Evolutionary conservation across 2,329 filamentous ascomycete genomes (phyloP).

Genomic region (Claviceps pusilla): DNA sequence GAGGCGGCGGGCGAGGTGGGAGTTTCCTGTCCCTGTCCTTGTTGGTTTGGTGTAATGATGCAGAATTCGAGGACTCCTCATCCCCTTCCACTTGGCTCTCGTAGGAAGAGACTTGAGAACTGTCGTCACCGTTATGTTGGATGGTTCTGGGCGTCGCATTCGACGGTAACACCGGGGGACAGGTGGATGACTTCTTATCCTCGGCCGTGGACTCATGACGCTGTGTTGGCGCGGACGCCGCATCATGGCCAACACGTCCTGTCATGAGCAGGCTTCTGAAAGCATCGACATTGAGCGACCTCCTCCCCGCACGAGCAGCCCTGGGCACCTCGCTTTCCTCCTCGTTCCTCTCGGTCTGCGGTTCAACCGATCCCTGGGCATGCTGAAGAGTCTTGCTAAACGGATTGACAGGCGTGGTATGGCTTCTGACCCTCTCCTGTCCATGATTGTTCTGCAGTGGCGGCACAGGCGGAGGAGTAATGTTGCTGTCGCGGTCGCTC

Average conservation of each 20-base stretch:
- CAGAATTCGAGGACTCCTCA: neutral
- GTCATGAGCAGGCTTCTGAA: slow-evolving; percentile 66
- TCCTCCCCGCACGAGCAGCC: slow-evolving; percentile 20
- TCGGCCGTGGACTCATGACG: neutral
- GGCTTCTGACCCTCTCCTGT: neutral
- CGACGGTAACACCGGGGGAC: neutral
- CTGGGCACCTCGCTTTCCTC: slow-evolving; percentile 17
- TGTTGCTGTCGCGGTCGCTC: slow-evolving; percentile 14
- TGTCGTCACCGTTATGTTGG: neutral
- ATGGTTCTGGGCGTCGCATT: neutral
- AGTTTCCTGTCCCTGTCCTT: slow-evolving; percentile 39
- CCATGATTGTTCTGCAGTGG: neutral
- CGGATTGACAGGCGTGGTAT: slow-evolving; percentile 21
- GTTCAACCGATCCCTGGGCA: slow-evolving; percentile 24
- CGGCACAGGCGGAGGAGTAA: slow-evolving; percentile 3
- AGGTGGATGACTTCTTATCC: neutral
- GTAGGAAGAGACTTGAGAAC: neutral
- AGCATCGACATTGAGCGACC: slow-evolving; percentile 57
- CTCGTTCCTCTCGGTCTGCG: slow-evolving; percentile 16
- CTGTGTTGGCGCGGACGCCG: too few species aligned
- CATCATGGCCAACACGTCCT: slow-evolving; percentile 36
- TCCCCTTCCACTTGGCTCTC: slow-evolving; percentile 1
- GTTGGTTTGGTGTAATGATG: neutral
- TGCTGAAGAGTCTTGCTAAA: slow-evolving; percentile 43
- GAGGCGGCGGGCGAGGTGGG: slow-evolving; percentile 51